These are phyloP conservation scores for Neobulgaria alba DNA, from an alignment of 2,329 filamentous ascomycete genomes.

Conservation along the genomic window DNA sequence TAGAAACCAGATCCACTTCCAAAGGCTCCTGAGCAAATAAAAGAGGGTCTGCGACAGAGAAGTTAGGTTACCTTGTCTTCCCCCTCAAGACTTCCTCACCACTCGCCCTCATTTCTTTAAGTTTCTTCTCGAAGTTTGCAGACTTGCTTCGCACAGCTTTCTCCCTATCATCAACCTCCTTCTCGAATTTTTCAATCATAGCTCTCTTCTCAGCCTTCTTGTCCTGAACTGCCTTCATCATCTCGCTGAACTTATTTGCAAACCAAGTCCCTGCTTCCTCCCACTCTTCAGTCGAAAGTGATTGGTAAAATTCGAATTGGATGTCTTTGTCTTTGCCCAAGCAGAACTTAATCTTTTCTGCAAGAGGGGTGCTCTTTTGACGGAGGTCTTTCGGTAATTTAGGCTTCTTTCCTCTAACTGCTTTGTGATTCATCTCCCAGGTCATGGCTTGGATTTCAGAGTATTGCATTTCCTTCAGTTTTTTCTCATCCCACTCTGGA, in stretches of 20 bases:
- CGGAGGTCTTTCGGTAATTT: constrained; percentile 8
- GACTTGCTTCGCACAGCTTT: constrained; percentile 18
- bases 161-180: constrained; percentile 22
- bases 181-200: constrained; percentile 19
- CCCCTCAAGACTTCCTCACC: constrained; percentile 9
- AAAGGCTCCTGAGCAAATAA: no score
- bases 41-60: no score
- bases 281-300: constrained; percentile 24
- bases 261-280: constrained; percentile 27
- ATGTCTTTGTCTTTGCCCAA: background rate
- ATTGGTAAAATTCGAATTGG: constrained; percentile 15
- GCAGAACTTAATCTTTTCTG: constrained; percentile 13
- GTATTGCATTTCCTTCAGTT: constrained; percentile 19
- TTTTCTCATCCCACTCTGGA: constrained; percentile 14
- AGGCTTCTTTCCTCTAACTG: constrained; percentile 1
- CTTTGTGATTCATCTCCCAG: constrained; percentile 15
- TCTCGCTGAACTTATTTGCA: constrained; percentile 18
- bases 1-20: no score
- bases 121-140: constrained; percentile 14
- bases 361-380: constrained; percentile 8
- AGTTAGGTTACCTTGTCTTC: no score
- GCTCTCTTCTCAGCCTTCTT: constrained; percentile 22
- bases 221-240: constrained; percentile 18
- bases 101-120: constrained; percentile 23
- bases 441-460: constrained; percentile 13